Evolutionary conservation across 2,329 filamentous ascomycete species (phyloP), one percentile per base, ranked within the genome.

Genomic region (Didymellaceae sp.): DNA sequence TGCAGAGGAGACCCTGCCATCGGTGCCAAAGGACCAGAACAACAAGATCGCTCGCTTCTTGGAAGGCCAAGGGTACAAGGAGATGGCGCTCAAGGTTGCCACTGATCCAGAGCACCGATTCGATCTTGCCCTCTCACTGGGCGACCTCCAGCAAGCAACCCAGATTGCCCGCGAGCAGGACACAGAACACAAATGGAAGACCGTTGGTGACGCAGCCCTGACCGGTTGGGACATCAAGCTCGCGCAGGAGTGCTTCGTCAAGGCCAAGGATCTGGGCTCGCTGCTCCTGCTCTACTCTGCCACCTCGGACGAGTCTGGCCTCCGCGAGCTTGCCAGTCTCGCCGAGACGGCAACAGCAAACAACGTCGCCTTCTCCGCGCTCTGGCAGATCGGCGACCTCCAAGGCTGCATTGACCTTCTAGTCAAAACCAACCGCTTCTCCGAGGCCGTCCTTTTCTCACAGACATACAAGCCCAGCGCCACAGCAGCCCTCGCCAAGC

Each of bases 21-120:
- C 88, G 16, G 92, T 99, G 28, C 91, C 93, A 0, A 79, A 86
- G n/a, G 90, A 96, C 58, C 91, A 99, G 74, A 89, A 96, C 74
- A 97, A 96, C 81, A 97, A 97, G 79, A 95, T 99, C 63, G 94
- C 94, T 3, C 87, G 94, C 17, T 99, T 99, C 82, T 81, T 99
- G 44, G 94, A 97, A 74, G 94, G 94, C 2, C 94, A 99, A 75
- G 93, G 93, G 31, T 91, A 96, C 77, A 97, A 97, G 77, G 93
- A 97, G 65, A 83, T 97, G 59, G 94, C 94, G 0, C 82, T 99
- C 13, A 90, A 97, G 61, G 91, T 99, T 13, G 92, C 94, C 8
- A 96, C 93, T 0, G 94, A 99, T 65, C 82, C 89, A 0, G 94
- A 99, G 76, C 94, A 99, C 77, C 94, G 95, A 70, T 97, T 99